phyloP scores from a whole-genome alignment of 139 green algal species.

The Tetradesmus lagerheimii region DNA sequence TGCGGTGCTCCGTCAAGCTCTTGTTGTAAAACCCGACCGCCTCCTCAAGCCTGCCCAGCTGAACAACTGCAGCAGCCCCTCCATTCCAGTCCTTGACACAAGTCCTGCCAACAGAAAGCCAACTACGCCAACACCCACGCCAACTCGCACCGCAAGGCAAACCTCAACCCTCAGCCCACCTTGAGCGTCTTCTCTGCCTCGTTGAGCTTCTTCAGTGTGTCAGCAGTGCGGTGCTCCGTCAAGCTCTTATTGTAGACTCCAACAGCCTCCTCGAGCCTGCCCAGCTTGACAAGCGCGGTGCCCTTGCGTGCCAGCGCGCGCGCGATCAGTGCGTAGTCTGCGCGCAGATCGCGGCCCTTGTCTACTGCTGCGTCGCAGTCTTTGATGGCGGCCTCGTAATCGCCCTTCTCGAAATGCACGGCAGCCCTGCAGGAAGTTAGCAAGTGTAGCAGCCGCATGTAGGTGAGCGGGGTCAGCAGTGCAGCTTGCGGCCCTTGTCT shows the following conservation, averaged over 20 bases:
- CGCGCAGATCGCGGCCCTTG: constrained; percentile 75
- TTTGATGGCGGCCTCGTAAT: constrained; percentile 81
- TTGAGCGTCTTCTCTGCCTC: constrained; percentile 89
- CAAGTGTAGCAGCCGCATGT: not conserved
- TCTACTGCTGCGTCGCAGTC: constrained; percentile 95
- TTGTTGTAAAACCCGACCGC: constrained; percentile 91
- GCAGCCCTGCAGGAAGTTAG: constrained; percentile 68
- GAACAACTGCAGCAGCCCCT: too few species aligned
- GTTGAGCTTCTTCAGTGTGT: constrained; percentile 97
- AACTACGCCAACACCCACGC: too few species aligned
- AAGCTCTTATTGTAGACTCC: constrained; percentile 91
- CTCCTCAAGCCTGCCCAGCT: constrained; percentile 60
- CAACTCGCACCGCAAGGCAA: too few species aligned
- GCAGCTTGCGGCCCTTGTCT: constrained; percentile 72
- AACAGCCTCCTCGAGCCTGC: constrained; percentile 71
- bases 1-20: constrained; percentile 95
- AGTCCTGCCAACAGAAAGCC: too few species aligned
- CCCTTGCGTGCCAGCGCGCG: constrained; percentile 92
- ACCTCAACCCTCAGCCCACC: not conserved
- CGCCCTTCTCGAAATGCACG: constrained; percentile 93
- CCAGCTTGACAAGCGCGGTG: constrained; percentile 86
- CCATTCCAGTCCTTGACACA: too few species aligned
- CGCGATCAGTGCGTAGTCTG: constrained; percentile 95
- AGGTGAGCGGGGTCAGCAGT: too few species aligned
- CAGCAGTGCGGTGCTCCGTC: constrained; percentile 94